Conservation (phyloP, 306 rosid species). For the Begonia peltatifolia region DNA sequence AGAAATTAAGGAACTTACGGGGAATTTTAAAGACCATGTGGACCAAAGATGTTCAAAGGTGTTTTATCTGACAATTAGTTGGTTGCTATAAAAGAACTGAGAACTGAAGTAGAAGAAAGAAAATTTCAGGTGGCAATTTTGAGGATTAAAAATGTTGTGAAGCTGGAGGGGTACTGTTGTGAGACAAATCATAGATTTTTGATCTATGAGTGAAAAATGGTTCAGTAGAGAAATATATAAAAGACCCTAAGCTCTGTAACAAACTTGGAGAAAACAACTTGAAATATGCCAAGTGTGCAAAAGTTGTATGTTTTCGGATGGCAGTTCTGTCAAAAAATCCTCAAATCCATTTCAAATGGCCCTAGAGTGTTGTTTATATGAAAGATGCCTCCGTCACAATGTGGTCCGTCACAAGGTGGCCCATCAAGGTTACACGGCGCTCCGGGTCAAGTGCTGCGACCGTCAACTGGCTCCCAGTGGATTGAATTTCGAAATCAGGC, state of each 20-base stretch:
- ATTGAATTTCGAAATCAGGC: no score
- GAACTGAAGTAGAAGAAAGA: slow-evolving; percentile 43
- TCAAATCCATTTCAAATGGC: no score
- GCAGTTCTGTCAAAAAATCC: no score
- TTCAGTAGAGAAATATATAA: slow-evolving; percentile 36
- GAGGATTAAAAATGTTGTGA: slow-evolving; percentile 47
- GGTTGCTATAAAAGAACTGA: slow-evolving; percentile 39
- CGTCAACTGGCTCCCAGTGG: no score
- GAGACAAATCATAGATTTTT: slow-evolving; percentile 39
- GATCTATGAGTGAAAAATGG: slow-evolving; percentile 51
- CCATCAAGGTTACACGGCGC: no score
- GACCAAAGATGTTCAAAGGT: slow-evolving; percentile 53
- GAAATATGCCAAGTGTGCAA: slow-evolving; percentile 59
- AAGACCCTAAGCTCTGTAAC: slow-evolving; percentile 39
- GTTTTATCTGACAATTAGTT: slow-evolving; percentile 25
- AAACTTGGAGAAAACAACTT: slow-evolving; percentile 56
- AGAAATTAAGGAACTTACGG: slow-evolving; percentile 49
- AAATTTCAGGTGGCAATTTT: slow-evolving; percentile 42
- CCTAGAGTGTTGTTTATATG: no score
- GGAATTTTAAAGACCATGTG: slow-evolving; percentile 41
- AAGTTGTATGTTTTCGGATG: slow-evolving; percentile 54
- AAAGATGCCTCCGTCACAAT: no score
- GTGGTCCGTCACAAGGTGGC: no score
- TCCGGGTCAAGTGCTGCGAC: no score
- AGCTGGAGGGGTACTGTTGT: slow-evolving; percentile 76